Percentiles rank a stretch among this genome's conserved stretches.
Conservation (phyloP, 768 basidiomycete species). For the Podaxis sp. region DNA sequence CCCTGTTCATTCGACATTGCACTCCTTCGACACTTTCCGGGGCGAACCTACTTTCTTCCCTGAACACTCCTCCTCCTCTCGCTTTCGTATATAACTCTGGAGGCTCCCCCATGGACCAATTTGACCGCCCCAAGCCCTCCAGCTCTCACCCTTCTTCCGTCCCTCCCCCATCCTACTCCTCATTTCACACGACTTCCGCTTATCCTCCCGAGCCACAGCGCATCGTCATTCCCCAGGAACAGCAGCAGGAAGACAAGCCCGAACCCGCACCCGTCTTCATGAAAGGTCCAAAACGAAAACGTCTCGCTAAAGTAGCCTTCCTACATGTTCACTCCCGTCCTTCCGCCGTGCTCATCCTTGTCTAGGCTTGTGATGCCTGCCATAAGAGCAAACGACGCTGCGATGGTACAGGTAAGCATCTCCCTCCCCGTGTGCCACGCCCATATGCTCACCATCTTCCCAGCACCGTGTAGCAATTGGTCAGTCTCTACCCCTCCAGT, state of each 20-base stretch:
- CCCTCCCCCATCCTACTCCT: slow-evolving; percentile 21
- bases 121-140: slow-evolving; percentile 24
- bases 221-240: slow-evolving; percentile 18
- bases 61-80: slow-evolving; percentile 17
- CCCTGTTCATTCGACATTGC: neutral
- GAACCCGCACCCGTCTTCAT: slow-evolving; percentile 31
- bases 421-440: slow-evolving; percentile 11
- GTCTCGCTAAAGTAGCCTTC: slow-evolving; percentile 47
- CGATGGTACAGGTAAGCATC: slow-evolving; percentile 69
- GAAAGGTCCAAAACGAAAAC: slow-evolving; percentile 54
- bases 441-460: slow-evolving; percentile 19
- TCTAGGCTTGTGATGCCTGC: slow-evolving; percentile 75
- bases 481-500: slow-evolving; percentile 30
- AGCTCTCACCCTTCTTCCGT: slow-evolving; percentile 11
- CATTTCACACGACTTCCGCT: slow-evolving; percentile 20
- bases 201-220: slow-evolving; percentile 15
- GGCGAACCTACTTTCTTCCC: slow-evolving; percentile 12
- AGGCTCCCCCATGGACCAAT: slow-evolving; percentile 35
- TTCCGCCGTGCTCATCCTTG: slow-evolving; percentile 13
- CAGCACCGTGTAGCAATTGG: slow-evolving; percentile 85
- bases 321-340: slow-evolving; percentile 3
- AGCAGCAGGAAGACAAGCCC: slow-evolving; percentile 29
- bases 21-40: slow-evolving; percentile 6
- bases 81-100: slow-evolving; percentile 14
- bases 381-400: slow-evolving; percentile 85